Evolutionary conservation across 495 filamentous ascomycete species (phyloP).

Genomic region (Aspergillus cavernicola): DNA sequence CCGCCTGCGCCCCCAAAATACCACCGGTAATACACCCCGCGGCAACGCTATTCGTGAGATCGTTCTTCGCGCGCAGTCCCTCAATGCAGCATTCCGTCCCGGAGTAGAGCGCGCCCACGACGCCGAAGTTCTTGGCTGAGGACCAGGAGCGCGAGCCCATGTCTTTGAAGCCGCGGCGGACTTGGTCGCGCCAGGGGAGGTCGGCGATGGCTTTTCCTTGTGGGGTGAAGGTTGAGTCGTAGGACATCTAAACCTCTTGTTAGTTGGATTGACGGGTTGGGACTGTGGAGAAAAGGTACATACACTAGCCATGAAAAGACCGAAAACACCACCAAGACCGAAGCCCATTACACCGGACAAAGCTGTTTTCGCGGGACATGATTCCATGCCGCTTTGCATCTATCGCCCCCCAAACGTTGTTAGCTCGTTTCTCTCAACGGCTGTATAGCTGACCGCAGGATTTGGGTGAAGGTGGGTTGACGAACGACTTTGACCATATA

Average conservation of each 20-base stretch:
- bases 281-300: constrained; percentile 21
- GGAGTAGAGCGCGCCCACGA: constrained; percentile 82
- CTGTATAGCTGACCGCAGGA: no score
- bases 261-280: background rate
- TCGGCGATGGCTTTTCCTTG: constrained; percentile 59
- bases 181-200: constrained; percentile 77
- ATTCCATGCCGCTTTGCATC: constrained; percentile 85
- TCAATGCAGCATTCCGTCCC: constrained; percentile 97
- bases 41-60: constrained; percentile 80
- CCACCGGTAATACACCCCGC: constrained; percentile 92
- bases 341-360: constrained; percentile 86
- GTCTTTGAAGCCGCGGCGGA: constrained; percentile 82
- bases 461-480: background rate
- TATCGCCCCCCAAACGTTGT: constrained; percentile 22
- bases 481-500: constrained; percentile 52
- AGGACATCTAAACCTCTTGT: constrained; percentile 65
- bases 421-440: no score
- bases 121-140: constrained; percentile 91
- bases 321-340: constrained; percentile 86
- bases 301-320: constrained; percentile 92
- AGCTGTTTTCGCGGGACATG: constrained; percentile 77
- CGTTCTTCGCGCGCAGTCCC: constrained; percentile 86
- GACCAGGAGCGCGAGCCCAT: constrained; percentile 83
- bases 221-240: constrained; percentile 74
- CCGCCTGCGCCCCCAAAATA: constrained; percentile 75